phyloP scores from a whole-genome alignment of 768 basidiomycete species.

The Boletus subparvulus region DNA sequence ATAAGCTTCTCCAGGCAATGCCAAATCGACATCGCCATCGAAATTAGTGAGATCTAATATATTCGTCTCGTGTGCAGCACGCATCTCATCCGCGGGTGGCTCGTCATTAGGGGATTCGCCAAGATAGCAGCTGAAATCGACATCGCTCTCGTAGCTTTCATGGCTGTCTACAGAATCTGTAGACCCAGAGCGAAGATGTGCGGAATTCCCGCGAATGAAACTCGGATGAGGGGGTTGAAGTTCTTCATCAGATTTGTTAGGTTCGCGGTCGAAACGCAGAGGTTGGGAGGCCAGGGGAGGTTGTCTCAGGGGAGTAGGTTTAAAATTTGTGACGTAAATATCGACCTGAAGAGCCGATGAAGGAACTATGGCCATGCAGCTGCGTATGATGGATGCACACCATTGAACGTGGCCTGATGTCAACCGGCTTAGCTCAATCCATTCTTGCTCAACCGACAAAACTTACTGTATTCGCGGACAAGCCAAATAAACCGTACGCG shows the following conservation, averaged over 20 bases:
- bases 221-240: slow-evolving; percentile 38
- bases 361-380: slow-evolving; percentile 57
- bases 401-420: slow-evolving; percentile 68
- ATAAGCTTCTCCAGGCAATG: slow-evolving; percentile 53
- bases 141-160: slow-evolving; percentile 34
- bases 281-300: slow-evolving; percentile 13
- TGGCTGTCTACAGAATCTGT: slow-evolving; percentile 32
- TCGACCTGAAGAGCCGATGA: slow-evolving; percentile 55
- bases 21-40: slow-evolving; percentile 68
- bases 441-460: not conserved
- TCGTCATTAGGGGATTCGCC: slow-evolving; percentile 34
- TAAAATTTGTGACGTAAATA: slow-evolving; percentile 70
- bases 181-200: slow-evolving; percentile 13
- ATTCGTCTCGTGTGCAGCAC: slow-evolving; percentile 45
- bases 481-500: slow-evolving; percentile 78
- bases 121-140: slow-evolving; percentile 45
- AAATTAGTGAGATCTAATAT: slow-evolving; percentile 73
- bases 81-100: slow-evolving; percentile 32
- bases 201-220: slow-evolving; percentile 17
- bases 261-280: slow-evolving; percentile 12
- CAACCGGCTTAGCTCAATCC: not conserved
- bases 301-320: slow-evolving; percentile 25
- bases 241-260: slow-evolving; percentile 16
- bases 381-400: slow-evolving; percentile 66
- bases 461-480: slow-evolving; percentile 70